These are phyloP conservation scores for Oryza longistaminata DNA, from an alignment of 176 grass and related monocot genomes.

Conservation along the genomic window DNA sequence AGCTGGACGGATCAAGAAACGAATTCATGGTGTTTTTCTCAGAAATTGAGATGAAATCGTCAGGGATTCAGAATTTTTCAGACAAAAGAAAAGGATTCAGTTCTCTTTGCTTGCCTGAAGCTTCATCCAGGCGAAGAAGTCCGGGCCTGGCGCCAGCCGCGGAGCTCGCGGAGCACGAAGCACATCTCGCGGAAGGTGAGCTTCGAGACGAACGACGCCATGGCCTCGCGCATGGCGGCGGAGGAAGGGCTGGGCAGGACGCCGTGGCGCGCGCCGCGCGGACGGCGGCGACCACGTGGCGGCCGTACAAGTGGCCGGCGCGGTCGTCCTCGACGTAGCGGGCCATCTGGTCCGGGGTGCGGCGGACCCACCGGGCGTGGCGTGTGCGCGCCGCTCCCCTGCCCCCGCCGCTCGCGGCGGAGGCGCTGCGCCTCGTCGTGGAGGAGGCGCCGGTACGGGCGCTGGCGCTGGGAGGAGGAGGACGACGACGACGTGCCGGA, in stretches of 20 bases:
- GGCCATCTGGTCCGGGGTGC: constrained; percentile 74
- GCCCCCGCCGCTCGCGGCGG: constrained; percentile 62
- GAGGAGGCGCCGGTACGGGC: constrained; percentile 64
- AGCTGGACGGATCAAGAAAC: constrained; percentile 52
- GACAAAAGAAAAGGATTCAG: no score
- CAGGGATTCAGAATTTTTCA: neutral
- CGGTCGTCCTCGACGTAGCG: constrained; percentile 85
- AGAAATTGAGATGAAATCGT: neutral
- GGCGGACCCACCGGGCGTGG: constrained; percentile 82
- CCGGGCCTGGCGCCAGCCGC: constrained; percentile 80
- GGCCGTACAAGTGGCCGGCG: constrained; percentile 72
- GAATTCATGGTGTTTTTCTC: neutral
- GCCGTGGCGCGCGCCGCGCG: constrained; percentile 65
- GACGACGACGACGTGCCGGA: constrained; percentile 29
- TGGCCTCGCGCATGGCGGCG: constrained; percentile 64
- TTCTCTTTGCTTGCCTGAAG: constrained; percentile 47
- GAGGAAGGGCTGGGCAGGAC: constrained; percentile 29
- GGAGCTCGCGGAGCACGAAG: constrained; percentile 83
- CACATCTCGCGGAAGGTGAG: constrained; percentile 98
- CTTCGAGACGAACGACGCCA: constrained; percentile 82
- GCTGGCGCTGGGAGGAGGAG: constrained; percentile 27
- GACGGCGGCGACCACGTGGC: constrained; percentile 76
- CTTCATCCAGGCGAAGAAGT: constrained; percentile 99
- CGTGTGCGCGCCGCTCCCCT: constrained; percentile 69
- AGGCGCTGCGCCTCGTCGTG: constrained; percentile 74